Conservation (phyloP, 306 rosid species). For the Morella rubra region DNA sequence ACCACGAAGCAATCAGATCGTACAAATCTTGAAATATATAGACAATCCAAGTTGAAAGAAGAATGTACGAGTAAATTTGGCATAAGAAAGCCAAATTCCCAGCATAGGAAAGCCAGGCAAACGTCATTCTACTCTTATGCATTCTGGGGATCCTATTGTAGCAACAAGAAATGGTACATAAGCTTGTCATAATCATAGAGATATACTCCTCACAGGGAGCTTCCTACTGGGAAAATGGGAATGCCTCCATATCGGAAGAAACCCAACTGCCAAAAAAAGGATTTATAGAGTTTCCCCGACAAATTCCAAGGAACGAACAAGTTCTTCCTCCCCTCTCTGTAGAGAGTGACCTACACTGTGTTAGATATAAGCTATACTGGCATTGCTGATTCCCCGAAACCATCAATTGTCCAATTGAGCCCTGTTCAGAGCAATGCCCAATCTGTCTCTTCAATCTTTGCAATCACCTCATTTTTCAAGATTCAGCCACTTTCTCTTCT, state of each 20-base stretch:
- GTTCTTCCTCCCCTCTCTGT: slow-evolving; percentile 31
- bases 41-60: slow-evolving; percentile 28
- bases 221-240: slow-evolving; percentile 32
- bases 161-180: slow-evolving; percentile 38
- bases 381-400: slow-evolving; percentile 16
- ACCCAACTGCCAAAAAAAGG: slow-evolving; percentile 23
- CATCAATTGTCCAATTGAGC: slow-evolving; percentile 33
- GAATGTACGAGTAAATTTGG: slow-evolving; percentile 31
- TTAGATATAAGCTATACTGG: slow-evolving; percentile 27
- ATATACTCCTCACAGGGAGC: slow-evolving; percentile 15
- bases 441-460: slow-evolving; percentile 17
- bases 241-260: slow-evolving; percentile 29
- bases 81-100: slow-evolving; percentile 44
- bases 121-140: slow-evolving; percentile 33
- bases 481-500: slow-evolving; percentile 69
- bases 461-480: slow-evolving; percentile 9
- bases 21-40: background rate
- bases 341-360: slow-evolving; percentile 36
- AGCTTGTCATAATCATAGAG: slow-evolving; percentile 30
- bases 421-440: slow-evolving; percentile 23
- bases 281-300: slow-evolving; percentile 30
- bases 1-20: slow-evolving; percentile 22
- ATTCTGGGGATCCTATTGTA: slow-evolving; percentile 22
- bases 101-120: slow-evolving; percentile 41
- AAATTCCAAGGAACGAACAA: slow-evolving; percentile 28